Base-by-base conservation (phyloP, 495 filamentous ascomycete species). In the Hypoxylon lenormandii region DNA sequence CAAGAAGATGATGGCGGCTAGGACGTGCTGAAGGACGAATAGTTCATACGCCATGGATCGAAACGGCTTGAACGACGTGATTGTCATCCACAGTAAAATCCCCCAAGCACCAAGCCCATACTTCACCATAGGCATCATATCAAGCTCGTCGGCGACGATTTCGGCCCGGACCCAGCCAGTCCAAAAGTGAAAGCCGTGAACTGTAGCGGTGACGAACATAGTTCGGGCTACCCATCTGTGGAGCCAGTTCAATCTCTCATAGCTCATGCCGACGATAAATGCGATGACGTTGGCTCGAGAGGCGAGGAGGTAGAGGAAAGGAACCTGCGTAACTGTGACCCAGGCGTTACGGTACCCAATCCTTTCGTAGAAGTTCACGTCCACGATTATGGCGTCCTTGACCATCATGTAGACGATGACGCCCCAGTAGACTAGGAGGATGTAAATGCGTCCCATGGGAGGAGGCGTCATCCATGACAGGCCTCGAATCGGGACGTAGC, bases 191-290 rank as follows among this genome's bases (percentile, higher is more conserved):
- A 83, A 87, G 65, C 91, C 85, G 70, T 96, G 92, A 5, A 94
- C 83, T 0, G 90, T 89, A 0, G 86, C 86, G 0, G 90, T 92
- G 15, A 94, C 76, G 55, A 93, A 88, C 70, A 95, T 81, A 36
- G 86, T 91, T 15, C 92, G 86, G 1, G 90, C 85, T 11, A 88
- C 85, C 91, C 92, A 94, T 59, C 92, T 83, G 72, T 96, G 92
- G 53, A 93, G 83, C 92, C 91, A 94, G 70, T 94, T 94, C 49
- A 96, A 75, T 13, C 89, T 82, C 77, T 92, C 90, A 62, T 95
- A 88, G 56, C 88, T 88, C 33, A 84, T 85, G 3, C 91, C 92
- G 5, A 84, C 82, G 13, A 94, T 76, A 22, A 83, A 79, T 2
- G 90, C 90, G 37, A 94, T 82, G 56, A 94, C 79, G 72, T 90